Evolutionary conservation across 306 rosid genomes (phyloP).

Genomic region (Argentina anserina): DNA sequence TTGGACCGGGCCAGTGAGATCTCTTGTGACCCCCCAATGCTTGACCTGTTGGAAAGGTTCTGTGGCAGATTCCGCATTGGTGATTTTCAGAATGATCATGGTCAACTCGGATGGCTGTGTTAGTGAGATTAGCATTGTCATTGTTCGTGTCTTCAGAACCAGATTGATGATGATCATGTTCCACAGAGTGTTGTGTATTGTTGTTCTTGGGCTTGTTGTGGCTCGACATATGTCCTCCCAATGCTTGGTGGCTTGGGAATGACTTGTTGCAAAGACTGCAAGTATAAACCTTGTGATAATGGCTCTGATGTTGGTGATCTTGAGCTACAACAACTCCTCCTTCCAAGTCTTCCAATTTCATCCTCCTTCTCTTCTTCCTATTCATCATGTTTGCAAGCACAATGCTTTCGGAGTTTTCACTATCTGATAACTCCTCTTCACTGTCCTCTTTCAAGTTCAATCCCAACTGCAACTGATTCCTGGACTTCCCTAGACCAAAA

Average conservation of each 20-base stretch:
- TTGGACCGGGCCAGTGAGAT: slow-evolving; percentile 11
- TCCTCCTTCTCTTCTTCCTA: slow-evolving; percentile 16
- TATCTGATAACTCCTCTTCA: slow-evolving; percentile 5
- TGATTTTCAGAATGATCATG: slow-evolving; percentile 8
- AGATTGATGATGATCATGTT: slow-evolving; percentile 5
- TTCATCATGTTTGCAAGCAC: slow-evolving; percentile 10
- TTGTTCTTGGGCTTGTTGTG: slow-evolving; percentile 24
- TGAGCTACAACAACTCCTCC: background rate
- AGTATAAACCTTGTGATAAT: slow-evolving; percentile 3
- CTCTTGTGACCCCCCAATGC: slow-evolving; percentile 34
- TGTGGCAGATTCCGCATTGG: slow-evolving; percentile 17
- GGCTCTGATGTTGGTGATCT: background rate
- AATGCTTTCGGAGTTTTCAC: slow-evolving; percentile 13
- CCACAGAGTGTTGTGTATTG: background rate
- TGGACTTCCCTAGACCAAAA: background rate
- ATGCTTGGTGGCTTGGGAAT: slow-evolving; percentile 38
- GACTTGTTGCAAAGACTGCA: slow-evolving; percentile 35
- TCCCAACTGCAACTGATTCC: background rate
- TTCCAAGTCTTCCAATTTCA: slow-evolving; percentile 25
- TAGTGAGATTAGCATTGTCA: background rate
- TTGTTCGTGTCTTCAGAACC: slow-evolving; percentile 2
- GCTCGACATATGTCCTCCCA: slow-evolving; percentile 48
- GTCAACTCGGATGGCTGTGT: background rate
- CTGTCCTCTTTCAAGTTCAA: slow-evolving; percentile 1
- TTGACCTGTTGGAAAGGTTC: slow-evolving; percentile 20